Base-by-base conservation (phyloP, 2,329 filamentous ascomycete genomes). In the Pseudogymnoascus sp. region DNA sequence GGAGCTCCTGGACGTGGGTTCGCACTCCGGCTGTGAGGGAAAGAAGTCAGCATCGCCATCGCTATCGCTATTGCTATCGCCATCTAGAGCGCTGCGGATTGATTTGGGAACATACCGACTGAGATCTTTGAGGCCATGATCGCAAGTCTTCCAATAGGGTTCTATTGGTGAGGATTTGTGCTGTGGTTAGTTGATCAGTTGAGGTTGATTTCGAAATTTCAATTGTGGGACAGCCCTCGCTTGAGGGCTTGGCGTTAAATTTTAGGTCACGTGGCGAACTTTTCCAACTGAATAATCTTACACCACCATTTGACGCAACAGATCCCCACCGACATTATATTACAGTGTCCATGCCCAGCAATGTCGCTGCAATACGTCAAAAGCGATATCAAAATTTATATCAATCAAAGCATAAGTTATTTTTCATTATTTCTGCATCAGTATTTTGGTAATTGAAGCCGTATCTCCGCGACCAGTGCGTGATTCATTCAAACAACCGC, bases 1-100 rank as follows among this genome's bases (percentile, higher is more conserved):
- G 89, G 76, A 99, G 86, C 79, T 95, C 86, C 80, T 88, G 83
- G 79, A 97, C 91, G 84, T 97, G 93, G 79, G 86, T 84, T 86
- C 93, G 91, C 86, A 96, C 92, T 90, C 92, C 91, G 86, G 91
- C 91, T 84, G 87, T 80, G 80, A 75, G 77, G 82, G 62, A 59
- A 65, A 63, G 59, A 66, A 43, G 66, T 65, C 63, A 69, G 71
- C 66, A 63, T 34, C n/a, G 28, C 28, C 14, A 65, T 31, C 28
- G 28, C 28, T 11, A 63, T 34, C 9, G 28, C 25, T 6, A 65
- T 31, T 43, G 64, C 34, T 49, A 21, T 43, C 18, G 21, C 6
- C 61, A 14, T 31, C 21, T 59, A 23, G 12, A 9, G 38, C 14
- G 36, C 31, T 59, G 59, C 38, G 42, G 25, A 36, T 63, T 36